Conservation (phyloP, 2,329 filamentous ascomycete genomes). For the Colletotrichum tamarilloi region DNA sequence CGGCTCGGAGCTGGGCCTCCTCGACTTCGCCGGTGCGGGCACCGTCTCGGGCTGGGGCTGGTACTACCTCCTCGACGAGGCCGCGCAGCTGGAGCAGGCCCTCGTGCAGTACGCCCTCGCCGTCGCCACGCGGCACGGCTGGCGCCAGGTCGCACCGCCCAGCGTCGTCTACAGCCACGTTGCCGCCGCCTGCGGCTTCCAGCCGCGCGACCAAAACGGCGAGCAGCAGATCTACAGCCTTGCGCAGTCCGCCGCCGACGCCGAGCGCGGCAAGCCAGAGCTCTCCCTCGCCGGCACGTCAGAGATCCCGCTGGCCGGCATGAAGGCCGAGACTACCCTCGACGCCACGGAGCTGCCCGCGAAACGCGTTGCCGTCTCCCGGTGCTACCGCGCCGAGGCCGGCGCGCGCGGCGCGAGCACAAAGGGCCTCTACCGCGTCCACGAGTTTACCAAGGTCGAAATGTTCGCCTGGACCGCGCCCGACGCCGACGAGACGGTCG, state of each 20-base stretch:
- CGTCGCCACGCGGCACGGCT: slow-evolving; percentile 78
- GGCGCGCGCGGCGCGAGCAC: slow-evolving; percentile 90
- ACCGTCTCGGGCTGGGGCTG: slow-evolving; percentile 95
- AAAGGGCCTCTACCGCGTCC: slow-evolving; percentile 94
- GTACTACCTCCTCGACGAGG: slow-evolving; percentile 96
- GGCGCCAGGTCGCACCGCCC: slow-evolving; percentile 84
- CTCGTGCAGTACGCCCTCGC: slow-evolving; percentile 86
- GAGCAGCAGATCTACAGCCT: slow-evolving; percentile 93
- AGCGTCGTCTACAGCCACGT: slow-evolving; percentile 94
- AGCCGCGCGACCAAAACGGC: slow-evolving; percentile 88
- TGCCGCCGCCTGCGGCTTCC: slow-evolving; percentile 91
- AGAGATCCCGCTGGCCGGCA: slow-evolving; percentile 93
- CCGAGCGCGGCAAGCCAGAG: slow-evolving; percentile 71
- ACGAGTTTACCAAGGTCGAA: slow-evolving; percentile 99
- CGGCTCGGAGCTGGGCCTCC: slow-evolving; percentile 84
- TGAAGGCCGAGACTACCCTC: slow-evolving; percentile 81
- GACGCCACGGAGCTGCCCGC: slow-evolving; percentile 75
- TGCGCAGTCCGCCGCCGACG: slow-evolving; percentile 73
- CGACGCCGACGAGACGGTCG: slow-evolving; percentile 57
- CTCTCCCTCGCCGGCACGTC: slow-evolving; percentile 87
- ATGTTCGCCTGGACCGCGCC: slow-evolving; percentile 92
- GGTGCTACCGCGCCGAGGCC: slow-evolving; percentile 97
- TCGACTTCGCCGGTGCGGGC: slow-evolving; percentile 87
- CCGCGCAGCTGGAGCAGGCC: slow-evolving; percentile 93
- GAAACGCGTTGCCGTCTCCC: slow-evolving; percentile 84